Evolutionary conservation across 768 basidiomycete genomes (phyloP).

Genomic region (Leucosporidium creatinivorum): DNA sequence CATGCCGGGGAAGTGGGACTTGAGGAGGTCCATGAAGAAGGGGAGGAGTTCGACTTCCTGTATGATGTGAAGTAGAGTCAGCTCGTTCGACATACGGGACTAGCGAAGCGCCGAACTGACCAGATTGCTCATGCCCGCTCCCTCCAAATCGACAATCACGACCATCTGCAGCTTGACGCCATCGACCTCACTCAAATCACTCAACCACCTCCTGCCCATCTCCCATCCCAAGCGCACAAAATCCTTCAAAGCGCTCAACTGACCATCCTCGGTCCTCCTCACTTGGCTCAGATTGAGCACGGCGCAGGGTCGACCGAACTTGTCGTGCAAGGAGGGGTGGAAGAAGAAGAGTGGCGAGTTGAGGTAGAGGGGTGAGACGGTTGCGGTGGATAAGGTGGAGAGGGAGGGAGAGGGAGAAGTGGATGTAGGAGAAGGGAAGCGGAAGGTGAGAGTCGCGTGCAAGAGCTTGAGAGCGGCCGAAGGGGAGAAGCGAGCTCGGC

Average conservation of each 20-base stretch:
- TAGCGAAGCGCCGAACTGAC: conserved; percentile 6
- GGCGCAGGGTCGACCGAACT: conserved; percentile 31
- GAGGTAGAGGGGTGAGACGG: conserved; percentile 21
- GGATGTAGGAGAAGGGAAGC: conserved; percentile 4
- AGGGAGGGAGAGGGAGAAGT: conserved; percentile 1
- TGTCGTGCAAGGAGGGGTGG: conserved; percentile 33
- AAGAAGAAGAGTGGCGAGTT: conserved; percentile 33
- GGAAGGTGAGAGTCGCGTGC: conserved; percentile 30
- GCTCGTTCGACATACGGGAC: no score
- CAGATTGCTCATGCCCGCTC: conserved; percentile 32
- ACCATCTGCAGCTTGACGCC: conserved; percentile 33
- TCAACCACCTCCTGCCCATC: conserved; percentile 29
- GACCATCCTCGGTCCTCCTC: conserved; percentile 28
- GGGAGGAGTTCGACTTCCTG: conserved; percentile 37
- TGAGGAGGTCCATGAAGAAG: conserved; percentile 36
- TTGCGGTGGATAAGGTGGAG: conserved; percentile 9
- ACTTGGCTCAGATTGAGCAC: conserved; percentile 33
- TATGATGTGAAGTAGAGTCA: neutral
- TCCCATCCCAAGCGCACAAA: conserved; percentile 28
- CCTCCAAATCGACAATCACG: conserved; percentile 33
- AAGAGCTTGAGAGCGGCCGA: conserved; percentile 25
- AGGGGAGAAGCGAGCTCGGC: conserved; percentile 28
- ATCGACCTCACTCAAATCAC: conserved; percentile 18
- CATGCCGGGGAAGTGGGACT: conserved; percentile 36
- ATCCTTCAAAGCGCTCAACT: conserved; percentile 35